phyloP scores from a whole-genome alignment of 192 early-diverging fungal species.

The Coemansia nantahalensis region DNA sequence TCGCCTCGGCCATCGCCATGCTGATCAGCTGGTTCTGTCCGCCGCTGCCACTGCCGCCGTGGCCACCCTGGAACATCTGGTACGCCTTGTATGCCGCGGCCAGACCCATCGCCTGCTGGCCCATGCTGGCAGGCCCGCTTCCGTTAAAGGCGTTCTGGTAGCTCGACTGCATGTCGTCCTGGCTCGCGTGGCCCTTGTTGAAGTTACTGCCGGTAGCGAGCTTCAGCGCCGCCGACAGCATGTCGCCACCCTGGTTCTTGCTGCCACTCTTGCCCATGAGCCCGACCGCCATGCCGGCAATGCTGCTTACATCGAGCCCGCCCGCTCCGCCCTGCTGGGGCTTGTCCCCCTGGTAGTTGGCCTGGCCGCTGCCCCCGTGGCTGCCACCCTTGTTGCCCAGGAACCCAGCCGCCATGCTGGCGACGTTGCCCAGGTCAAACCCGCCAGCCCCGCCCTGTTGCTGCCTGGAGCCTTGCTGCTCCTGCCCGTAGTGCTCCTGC shows the following conservation, averaged over 20 bases:
- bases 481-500: no score
- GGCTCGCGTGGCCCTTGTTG: slow-evolving; percentile 33
- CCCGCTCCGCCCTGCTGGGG: no score
- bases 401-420: slow-evolving; percentile 1
- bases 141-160: slow-evolving; percentile 9
- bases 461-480: no score
- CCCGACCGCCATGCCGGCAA: slow-evolving; percentile 19
- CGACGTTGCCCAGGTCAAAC: neutral
- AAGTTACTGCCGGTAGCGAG: slow-evolving; percentile 40
- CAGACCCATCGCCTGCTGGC: slow-evolving; percentile 40
- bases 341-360: no score
- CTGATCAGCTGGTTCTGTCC: slow-evolving; percentile 40
- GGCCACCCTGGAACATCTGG: slow-evolving; percentile 4
- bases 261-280: slow-evolving; percentile 20
- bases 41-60: slow-evolving; percentile 8
- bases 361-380: neutral
- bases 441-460: no score
- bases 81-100: slow-evolving; percentile 48
- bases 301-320: slow-evolving; percentile 25
- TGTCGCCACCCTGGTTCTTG: slow-evolving; percentile 5
- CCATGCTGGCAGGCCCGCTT: slow-evolving; percentile 17
- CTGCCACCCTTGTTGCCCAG: slow-evolving; percentile 9
- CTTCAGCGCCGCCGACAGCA: slow-evolving; percentile 27
- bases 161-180: slow-evolving; percentile 27
- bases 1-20: slow-evolving; percentile 45